Conservation (phyloP, 441 rosid genomes). For the Populus hybrid region DNA sequence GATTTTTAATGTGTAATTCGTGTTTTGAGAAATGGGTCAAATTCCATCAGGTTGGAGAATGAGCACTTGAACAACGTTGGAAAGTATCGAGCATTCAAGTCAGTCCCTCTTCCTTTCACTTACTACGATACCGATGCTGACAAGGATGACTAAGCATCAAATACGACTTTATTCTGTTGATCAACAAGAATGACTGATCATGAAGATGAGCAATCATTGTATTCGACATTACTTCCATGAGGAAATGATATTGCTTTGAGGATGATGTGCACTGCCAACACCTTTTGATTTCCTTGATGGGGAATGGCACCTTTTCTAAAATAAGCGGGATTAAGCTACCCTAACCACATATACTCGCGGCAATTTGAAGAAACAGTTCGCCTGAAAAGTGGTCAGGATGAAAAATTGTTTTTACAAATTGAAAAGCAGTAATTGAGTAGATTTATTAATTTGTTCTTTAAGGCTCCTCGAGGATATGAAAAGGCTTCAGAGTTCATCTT, state of each 20-base stretch:
- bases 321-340: neutral
- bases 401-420: too few species aligned
- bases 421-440: neutral
- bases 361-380: neutral
- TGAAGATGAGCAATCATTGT: neutral
- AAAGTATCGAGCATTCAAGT: slow-evolving; percentile 73
- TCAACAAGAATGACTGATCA: neutral
- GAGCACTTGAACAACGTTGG: slow-evolving; percentile 93
- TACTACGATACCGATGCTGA: slow-evolving; percentile 21
- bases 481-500: neutral
- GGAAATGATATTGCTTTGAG: neutral
- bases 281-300: neutral
- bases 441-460: neutral
- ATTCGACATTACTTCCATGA: neutral
- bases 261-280: neutral
- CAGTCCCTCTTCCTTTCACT: slow-evolving; percentile 74
- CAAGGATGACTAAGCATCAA: slow-evolving; percentile 15
- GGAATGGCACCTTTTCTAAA: neutral
- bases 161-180: neutral
- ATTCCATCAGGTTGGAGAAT: slow-evolving; percentile 69
- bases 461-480: neutral
- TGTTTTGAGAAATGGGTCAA: neutral
- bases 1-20: neutral
- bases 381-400: neutral
- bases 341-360: neutral